A percentile compares a stretch with the other conserved stretches of the same genome.
Evolutionary conservation across 163 green algal species (phyloP).

Genomic region (Volvox carteri): DNA sequence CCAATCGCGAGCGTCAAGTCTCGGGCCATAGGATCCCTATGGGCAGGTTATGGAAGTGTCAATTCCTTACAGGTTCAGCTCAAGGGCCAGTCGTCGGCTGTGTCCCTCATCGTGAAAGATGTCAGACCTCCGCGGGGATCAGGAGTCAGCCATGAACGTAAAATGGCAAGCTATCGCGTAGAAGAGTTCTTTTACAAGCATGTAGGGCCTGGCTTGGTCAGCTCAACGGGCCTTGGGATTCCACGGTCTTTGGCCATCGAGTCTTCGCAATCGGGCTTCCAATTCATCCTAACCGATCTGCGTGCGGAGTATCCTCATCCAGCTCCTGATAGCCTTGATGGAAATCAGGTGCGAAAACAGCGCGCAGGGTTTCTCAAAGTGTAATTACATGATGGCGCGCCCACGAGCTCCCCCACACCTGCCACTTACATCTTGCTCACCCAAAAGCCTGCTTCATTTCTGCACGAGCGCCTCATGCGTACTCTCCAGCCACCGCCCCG

Average conservation of each 20-base stretch:
- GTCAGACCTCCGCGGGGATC: neutral
- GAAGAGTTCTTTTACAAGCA: conserved; percentile 34
- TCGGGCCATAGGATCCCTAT: neutral
- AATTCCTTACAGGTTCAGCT: conserved; percentile 12
- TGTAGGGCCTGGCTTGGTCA: neutral
- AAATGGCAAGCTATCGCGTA: conserved; percentile 14
- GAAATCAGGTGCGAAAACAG: neutral
- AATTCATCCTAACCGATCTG: conserved; percentile 40
- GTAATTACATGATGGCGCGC: too few relatives aligned
- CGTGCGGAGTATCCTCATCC: neutral
- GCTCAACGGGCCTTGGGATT: neutral
- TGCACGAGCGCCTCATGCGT: too few relatives aligned
- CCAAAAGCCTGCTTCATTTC: too few relatives aligned
- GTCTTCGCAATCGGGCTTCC: neutral
- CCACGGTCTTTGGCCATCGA: neutral
- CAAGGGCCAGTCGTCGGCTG: neutral
- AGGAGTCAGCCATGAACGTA: conserved; percentile 18
- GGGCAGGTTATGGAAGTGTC: conserved; percentile 42
- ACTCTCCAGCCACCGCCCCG: too few relatives aligned
- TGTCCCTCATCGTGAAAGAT: conserved; percentile 14
- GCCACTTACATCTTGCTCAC: too few relatives aligned
- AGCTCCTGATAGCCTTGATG: neutral
- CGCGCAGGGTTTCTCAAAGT: too few relatives aligned
- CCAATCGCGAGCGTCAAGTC: conserved; percentile 10
- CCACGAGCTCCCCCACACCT: too few relatives aligned